phyloP scores from a whole-genome alignment of 257 asterid genomes.

The Penstemon eatonii region DNA sequence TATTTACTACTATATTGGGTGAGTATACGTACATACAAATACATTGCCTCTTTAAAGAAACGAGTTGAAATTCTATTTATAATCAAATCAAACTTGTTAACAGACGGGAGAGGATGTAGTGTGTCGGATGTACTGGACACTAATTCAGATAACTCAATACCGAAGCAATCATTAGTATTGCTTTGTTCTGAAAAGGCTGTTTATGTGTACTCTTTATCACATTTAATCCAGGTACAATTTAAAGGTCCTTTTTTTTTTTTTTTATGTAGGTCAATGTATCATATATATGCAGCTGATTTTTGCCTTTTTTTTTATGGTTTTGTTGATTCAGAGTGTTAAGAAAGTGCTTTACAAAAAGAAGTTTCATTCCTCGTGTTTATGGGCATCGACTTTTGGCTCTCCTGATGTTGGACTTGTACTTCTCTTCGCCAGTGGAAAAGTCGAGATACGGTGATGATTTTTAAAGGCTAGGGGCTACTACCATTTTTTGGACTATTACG shows the following conservation, averaged over 20 bases:
- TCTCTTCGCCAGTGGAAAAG: slow-evolving; percentile 72
- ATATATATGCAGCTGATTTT: not conserved
- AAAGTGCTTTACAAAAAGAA: slow-evolving; percentile 85
- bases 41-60: not conserved
- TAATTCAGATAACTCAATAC: slow-evolving; percentile 38
- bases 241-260: slow-evolving; percentile 12
- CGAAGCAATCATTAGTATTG: slow-evolving; percentile 57
- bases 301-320: slow-evolving; percentile 18
- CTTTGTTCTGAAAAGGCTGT: slow-evolving; percentile 84
- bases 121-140: slow-evolving; percentile 37
- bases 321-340: slow-evolving; percentile 64
- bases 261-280: not conserved
- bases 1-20: slow-evolving; percentile 72
- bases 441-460: slow-evolving; percentile 68
- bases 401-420: slow-evolving; percentile 66
- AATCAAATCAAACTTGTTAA: slow-evolving; percentile 14
- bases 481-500: too few relatives aligned
- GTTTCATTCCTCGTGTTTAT: slow-evolving; percentile 68
- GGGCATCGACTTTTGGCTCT: slow-evolving; percentile 77
- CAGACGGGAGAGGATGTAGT: slow-evolving; percentile 46
- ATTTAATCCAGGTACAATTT: slow-evolving; percentile 63
- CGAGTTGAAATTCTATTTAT: not conserved
- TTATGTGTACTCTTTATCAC: slow-evolving; percentile 72
- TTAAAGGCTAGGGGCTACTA: not conserved
- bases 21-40: slow-evolving; percentile 3